These are phyloP conservation scores for Neurospora sp. DNA, from an alignment of 495 filamentous ascomycete genomes.

Conservation along the genomic window DNA sequence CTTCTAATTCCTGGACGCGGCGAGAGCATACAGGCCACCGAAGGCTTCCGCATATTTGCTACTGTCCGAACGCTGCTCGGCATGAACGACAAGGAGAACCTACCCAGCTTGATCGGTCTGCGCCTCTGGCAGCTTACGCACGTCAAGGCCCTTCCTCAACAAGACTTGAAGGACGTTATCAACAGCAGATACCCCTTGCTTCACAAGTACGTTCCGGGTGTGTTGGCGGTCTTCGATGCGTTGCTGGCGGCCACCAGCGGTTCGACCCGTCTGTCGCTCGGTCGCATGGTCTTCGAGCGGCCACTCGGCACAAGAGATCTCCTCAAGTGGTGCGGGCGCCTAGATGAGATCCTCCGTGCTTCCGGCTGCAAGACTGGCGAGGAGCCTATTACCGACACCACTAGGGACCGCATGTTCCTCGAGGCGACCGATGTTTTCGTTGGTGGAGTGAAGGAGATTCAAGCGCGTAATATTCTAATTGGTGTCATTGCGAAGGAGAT, in stretches of 20 bases:
- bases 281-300: constrained; percentile 45
- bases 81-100: constrained; percentile 55
- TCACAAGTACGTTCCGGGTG: constrained; percentile 52
- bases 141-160: constrained; percentile 53
- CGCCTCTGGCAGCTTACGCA: constrained; percentile 72
- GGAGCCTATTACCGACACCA: constrained; percentile 61
- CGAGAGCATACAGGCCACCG: constrained; percentile 70
- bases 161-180: constrained; percentile 69
- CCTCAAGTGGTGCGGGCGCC: constrained; percentile 77
- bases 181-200: constrained; percentile 57
- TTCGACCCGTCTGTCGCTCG: constrained; percentile 42
- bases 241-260: constrained; percentile 46
- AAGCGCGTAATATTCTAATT: constrained; percentile 50
- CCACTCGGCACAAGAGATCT: constrained; percentile 69
- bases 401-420: constrained; percentile 77
- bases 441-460: constrained; percentile 59
- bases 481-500: constrained; percentile 70
- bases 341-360: constrained; percentile 48
- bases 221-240: constrained; percentile 67
- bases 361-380: constrained; percentile 58
- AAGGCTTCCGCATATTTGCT: constrained; percentile 81
- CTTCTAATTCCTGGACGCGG: constrained; percentile 78
- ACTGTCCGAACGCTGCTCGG: constrained; percentile 74
- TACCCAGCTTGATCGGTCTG: constrained; percentile 56
- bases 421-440: constrained; percentile 86